Percentiles rank a stretch among this genome's conserved stretches.
phyloP scores from a whole-genome alignment of 768 basidiomycete genomes.

The Lactifluus subvellereus region DNA sequence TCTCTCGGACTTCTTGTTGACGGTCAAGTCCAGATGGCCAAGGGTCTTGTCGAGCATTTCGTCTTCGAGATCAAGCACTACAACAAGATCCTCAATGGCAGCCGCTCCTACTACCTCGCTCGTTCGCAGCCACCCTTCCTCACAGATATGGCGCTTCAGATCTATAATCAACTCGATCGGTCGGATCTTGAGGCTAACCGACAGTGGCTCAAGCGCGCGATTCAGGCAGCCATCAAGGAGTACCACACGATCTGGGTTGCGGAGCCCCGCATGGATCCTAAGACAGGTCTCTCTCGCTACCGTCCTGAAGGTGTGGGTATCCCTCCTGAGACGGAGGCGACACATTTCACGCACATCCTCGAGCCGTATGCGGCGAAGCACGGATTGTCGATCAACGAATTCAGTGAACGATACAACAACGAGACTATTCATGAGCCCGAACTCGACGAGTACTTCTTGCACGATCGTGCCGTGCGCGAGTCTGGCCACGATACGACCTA shows the following conservation, averaged over 20 bases:
- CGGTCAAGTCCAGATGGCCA: slow-evolving; percentile 89
- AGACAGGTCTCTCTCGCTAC: slow-evolving; percentile 91
- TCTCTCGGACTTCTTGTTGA: slow-evolving; percentile 91
- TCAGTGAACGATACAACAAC: slow-evolving; percentile 93
- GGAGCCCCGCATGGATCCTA: slow-evolving; percentile 88
- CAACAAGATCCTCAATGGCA: slow-evolving; percentile 94
- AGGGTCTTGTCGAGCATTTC: slow-evolving; percentile 98
- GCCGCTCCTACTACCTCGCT: slow-evolving; percentile 90
- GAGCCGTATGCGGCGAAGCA: slow-evolving; percentile 92
- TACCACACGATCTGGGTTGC: slow-evolving; percentile 98
- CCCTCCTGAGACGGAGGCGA: slow-evolving; percentile 97
- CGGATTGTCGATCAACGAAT: slow-evolving; percentile 90
- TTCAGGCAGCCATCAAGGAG: slow-evolving; percentile 97
- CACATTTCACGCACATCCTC: slow-evolving; percentile 95
- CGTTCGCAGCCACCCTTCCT: slow-evolving; percentile 98
- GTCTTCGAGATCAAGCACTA: slow-evolving; percentile 99
- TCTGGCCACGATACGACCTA: slow-evolving; percentile 96
- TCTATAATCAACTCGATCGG: slow-evolving; percentile 92
- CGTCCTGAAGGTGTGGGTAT: slow-evolving; percentile 93
- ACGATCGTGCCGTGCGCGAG: slow-evolving; percentile 94
- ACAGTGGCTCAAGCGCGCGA: slow-evolving; percentile 89
- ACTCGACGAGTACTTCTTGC: slow-evolving; percentile 95
- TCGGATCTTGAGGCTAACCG: slow-evolving; percentile 76
- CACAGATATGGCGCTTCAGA: slow-evolving; percentile 97
- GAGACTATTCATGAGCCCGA: slow-evolving; percentile 76